Evolutionary conservation across 768 basidiomycete species (phyloP), one percentile per base, ranked within the genome.

Genomic region (Candolleomyces efflorescens): DNA sequence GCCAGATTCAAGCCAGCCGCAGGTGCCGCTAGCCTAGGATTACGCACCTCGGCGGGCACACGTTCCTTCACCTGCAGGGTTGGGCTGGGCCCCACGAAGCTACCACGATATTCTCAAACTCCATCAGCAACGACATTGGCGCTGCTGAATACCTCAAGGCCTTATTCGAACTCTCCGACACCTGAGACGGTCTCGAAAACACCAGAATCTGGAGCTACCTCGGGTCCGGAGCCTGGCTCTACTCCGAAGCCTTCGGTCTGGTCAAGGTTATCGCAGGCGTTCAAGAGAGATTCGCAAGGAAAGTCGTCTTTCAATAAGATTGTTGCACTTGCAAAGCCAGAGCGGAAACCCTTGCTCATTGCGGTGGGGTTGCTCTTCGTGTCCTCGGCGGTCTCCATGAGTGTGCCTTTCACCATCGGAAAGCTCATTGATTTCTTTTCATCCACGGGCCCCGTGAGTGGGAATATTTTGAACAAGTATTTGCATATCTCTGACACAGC

Each of bases 381-480:
- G n/a, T 96, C 94, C 0, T 92, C 93, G 9, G 77, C 89, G 2
- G 91, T 99, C 20, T 90, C 92, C 3, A 90, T 98, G 86, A 90
- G 89, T 62, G 82, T 98, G 12, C 96, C 96, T 0, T 84, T 97
- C 64, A 94, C 94, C 1, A 87, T 98, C 65, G 96, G 96, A 10
- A 91, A 86, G 69, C 77, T 98, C 53, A 97, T 99, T 60, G 95
- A 98, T 73, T 94, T 89, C 74, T 98, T 97, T 71, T 86, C 89
- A 0, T 75, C 86, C 7, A 62, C 80, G 1, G 79, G 82, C 63
- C 84, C 86, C n/a, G 92, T 94, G 67, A 61, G 85, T 76, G 26
- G 24, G 13, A 51, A 32, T 23, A 11, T 36, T 12, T 47, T 9
- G 18, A 51, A 54, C 55, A 20, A 18, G 11, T 58, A 47, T 53